These are phyloP conservation scores for Besnoitia besnoiti DNA, from an alignment of 169 alveolate genomes.

Conservation along the genomic window DNA sequence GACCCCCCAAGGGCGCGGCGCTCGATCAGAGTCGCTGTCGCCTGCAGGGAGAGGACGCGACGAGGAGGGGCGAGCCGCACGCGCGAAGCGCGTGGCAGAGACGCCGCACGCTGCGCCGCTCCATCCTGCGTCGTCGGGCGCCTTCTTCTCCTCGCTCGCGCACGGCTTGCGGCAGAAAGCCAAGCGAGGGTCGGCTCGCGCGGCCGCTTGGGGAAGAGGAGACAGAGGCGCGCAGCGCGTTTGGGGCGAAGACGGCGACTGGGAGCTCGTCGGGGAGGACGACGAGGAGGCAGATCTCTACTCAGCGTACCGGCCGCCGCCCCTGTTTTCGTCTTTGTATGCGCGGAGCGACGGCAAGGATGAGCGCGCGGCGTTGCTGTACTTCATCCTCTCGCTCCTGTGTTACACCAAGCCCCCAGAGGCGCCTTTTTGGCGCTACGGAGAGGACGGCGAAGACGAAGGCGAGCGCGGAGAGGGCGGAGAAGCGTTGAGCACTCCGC, in stretches of 20 bases:
- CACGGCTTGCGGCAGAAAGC: neutral
- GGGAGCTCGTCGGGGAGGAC: neutral
- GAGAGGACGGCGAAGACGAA: neutral
- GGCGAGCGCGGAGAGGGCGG: neutral
- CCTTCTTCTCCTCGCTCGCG: neutral
- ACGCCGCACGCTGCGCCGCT: neutral
- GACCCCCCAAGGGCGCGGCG: neutral
- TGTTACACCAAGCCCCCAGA: neutral
- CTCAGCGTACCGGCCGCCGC: neutral
- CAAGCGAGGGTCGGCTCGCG: neutral
- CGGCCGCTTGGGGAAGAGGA: neutral
- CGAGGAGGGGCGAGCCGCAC: neutral
- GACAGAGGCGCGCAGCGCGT: too few relatives aligned
- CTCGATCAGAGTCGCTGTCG: slow-evolving; percentile 17
- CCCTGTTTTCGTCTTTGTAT: neutral
- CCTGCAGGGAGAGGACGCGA: slow-evolving; percentile 13
- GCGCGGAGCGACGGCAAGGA: neutral
- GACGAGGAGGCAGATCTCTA: neutral
- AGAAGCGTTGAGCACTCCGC: slow-evolving; percentile 1
- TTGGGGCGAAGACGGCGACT: neutral
- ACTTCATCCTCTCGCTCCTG: neutral
- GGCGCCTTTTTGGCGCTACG: slow-evolving; percentile 10
- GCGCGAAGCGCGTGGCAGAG: too few relatives aligned
- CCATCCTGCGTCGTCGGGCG: neutral
- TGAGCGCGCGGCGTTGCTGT: slow-evolving; percentile 10